Conservation (phyloP, 2,329 filamentous ascomycete species). For the Pyrenophora teres region DNA sequence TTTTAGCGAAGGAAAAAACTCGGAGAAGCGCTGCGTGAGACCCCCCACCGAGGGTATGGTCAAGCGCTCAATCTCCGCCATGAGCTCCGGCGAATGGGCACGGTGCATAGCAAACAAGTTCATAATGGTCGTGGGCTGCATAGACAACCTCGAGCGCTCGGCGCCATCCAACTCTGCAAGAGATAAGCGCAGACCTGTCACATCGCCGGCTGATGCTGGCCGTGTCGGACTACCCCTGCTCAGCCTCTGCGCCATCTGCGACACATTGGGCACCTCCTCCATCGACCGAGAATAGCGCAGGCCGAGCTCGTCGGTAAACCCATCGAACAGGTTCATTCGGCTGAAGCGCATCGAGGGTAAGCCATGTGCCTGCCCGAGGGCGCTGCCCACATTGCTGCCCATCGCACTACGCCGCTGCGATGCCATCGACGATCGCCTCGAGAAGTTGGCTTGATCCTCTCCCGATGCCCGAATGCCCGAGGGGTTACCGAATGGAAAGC, state of each 20-base stretch:
- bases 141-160: slow-evolving; percentile 16
- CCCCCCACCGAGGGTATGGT: slow-evolving; percentile 53
- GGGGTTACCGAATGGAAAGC: slow-evolving; percentile 27
- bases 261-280: slow-evolving; percentile 34
- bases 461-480: slow-evolving; percentile 24
- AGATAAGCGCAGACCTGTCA: slow-evolving; percentile 54
- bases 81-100: slow-evolving; percentile 47
- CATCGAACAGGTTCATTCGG: slow-evolving; percentile 52
- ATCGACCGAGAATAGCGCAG: slow-evolving; percentile 47
- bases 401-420: slow-evolving; percentile 28
- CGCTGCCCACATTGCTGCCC: slow-evolving; percentile 27
- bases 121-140: slow-evolving; percentile 15
- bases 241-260: slow-evolving; percentile 38
- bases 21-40: slow-evolving; percentile 53
- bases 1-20: slow-evolving; percentile 51
- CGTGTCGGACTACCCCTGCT: slow-evolving; percentile 41
- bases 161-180: slow-evolving; percentile 52
- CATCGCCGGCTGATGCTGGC: slow-evolving; percentile 42
- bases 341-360: slow-evolving; percentile 57
- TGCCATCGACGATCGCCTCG: slow-evolving; percentile 26
- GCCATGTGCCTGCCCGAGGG: slow-evolving; percentile 38
- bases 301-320: slow-evolving; percentile 52
- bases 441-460: slow-evolving; percentile 28
- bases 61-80: slow-evolving; percentile 53
- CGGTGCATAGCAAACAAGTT: slow-evolving; percentile 26